Base-by-base conservation (phyloP, 768 basidiomycete species). In the Astraeus odoratus region DNA sequence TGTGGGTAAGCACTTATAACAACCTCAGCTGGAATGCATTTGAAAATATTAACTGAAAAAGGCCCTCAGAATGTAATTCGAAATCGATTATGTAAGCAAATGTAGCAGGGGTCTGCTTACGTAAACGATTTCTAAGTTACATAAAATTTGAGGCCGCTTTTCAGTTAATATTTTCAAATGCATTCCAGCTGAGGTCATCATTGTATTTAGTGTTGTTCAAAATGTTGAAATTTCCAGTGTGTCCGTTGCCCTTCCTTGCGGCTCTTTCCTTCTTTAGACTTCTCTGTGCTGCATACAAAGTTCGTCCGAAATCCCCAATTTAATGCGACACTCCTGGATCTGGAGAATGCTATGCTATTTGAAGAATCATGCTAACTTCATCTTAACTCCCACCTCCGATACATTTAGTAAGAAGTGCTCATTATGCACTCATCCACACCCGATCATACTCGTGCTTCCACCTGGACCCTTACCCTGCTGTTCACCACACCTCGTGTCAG, bases 401-500 rank as follows among this genome's bases (percentile, higher is more conserved):
- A 52, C 57, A 64, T 57, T 64, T 64, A 61, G 65, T 57, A 56
- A 51, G 49, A 57, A 41, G 34, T 44, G 44, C 38, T 57, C 52
- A 47, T 60, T 57, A 53, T 51, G 44, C 57, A 51, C 46, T 53
- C 53, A 52, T 55, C 60, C 52, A 42, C 51, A 48, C 47, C 50
- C 47, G 57, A 57, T 59, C 63, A 50, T 41, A 57, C 57, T 58
- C 61, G 64, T 63, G 59, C 48, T 52, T 52, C 53, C 52, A 36
- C 59, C 56, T 54, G 54, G 57, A 34, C 63, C 63, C 65, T 65
- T 61, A 46, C 65, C 65, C 61, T 66, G 63, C 61, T 55, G 59
- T 53, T 50, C 63, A 64, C 67, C 58, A 59, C 59, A 66, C 76
- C 76, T 70, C 77, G 75, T 77, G 75, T 59, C 55, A 9, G n/a